Evolutionary conservation across 345 rosid species (phyloP), one percentile per base, ranked within the genome.

Genomic region (Theobroma cacao): DNA sequence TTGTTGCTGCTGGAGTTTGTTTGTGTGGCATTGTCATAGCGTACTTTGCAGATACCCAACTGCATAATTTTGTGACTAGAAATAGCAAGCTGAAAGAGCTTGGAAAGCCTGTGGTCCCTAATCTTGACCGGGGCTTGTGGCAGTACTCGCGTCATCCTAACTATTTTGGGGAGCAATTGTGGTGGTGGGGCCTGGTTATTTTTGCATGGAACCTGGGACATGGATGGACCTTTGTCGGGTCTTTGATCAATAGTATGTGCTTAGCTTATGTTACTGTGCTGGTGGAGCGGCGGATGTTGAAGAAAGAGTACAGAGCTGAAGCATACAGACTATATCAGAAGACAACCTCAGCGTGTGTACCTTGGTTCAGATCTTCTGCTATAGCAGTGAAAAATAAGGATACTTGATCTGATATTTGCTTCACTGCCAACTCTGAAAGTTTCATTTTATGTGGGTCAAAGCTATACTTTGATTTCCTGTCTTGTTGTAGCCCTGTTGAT

Each of bases 141-240:
- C 56, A 45, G 62, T 88, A 91, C 81, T 94, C 97, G 0, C 87
- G 99, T 40, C 99, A 95, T 82, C 99, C 99, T 41, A 95, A 95
- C 88, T 95, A 95, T 83, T 89, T 95, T 53, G 98, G 98, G 13
- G 99, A 95, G 81, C 98, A 91, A 77, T 36, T 95, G 68, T 95
- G 97, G 99, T 95, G 99, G 99, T 94, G 98, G 99, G 98, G 99
- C 31, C 75, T 94, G 22, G 97, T 80, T 59, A 38, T 95, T 33
- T 91, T 90, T 78, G 94, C 98, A 22, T 94, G 97, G 96, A 94
- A 89, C 82, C 84, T 95, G 73, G 97, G 95, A 38, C 90, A 92
- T 33, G 93, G 89, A 53, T 94, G 97, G 96, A 77, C 95, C 15
- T 82, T 84, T 34, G 75, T 89, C 4, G 99, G 99, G 20, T 61